Evolutionary conservation across 169 alveolate species (phyloP), one percentile per base, ranked within the genome.

Genomic region (Plasmodium billcollinsi): DNA sequence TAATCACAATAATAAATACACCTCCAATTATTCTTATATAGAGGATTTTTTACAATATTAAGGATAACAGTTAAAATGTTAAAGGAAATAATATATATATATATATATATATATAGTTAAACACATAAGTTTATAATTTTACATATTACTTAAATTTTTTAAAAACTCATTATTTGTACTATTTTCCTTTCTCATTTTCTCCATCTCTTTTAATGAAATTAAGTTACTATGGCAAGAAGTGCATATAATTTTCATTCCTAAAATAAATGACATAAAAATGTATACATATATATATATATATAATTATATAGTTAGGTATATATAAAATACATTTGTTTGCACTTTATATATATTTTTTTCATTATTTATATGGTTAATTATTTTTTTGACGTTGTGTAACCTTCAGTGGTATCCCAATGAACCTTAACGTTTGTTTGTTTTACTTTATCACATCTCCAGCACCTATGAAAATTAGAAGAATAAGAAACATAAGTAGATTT

Each of bases 381-480:
- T 12, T 18, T 14, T 43, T 29, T 29, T 6, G n/a, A 29, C 0
- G 4, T 29, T 29, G 43, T 29, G 0, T 29, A 20, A 94, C 96
- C 96, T 94, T 94, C 96, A 15, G 58, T 26, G 5, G 96, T 80
- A 45, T 94, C 95, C 96, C 96, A 94, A 59, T 92, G 92, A 18
- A 91, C 95, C 85, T 94, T 94, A 11, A 93, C 93, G 89, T 92
- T 92, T 14, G 96, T 92, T 59, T 94, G 96, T 52, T 94, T 94
- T n/a, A 92, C 93, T 74, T 94, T 94, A 78, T 94, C 96, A 43
- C 96, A 94, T 47, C 96, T 66, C 96, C 96, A 94, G 52, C 96
- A 94, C 83, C 96, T 94, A 61, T 9, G 49, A n/a, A 21, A 45
- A 73, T 29, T 4, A 71, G 59, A 63, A 50, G 43, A 24, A 76